phyloP scores from a whole-genome alignment of 148 eudicot genomes.

The Vaccinium myrtillus region DNA sequence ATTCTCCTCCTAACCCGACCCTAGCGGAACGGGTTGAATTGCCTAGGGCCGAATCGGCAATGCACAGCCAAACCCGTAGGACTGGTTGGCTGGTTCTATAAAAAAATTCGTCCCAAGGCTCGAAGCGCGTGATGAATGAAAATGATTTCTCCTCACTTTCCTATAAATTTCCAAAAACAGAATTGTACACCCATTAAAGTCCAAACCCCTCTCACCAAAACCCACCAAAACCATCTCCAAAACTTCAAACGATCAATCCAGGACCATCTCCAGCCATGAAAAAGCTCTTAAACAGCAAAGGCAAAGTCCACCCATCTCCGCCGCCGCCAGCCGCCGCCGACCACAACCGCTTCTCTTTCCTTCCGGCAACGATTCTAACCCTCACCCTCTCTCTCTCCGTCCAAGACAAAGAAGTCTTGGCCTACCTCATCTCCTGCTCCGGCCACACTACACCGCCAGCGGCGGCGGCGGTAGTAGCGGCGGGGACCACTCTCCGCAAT shows the following conservation, averaged over 20 bases:
- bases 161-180: not conserved
- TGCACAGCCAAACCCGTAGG: too few relatives aligned
- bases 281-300: conserved; percentile 23
- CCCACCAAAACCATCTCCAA: not conserved
- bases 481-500: conserved; percentile 20
- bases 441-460: not conserved
- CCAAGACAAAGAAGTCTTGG: conserved; percentile 29
- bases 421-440: conserved; percentile 32
- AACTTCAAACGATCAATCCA: not conserved
- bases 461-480: not conserved
- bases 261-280: conserved; percentile 15
- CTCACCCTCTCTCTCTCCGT: conserved; percentile 26
- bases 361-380: conserved; percentile 23
- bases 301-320: conserved; percentile 33
- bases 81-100: not conserved
- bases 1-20: too few relatives aligned
- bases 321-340: conserved; percentile 15
- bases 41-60: too few relatives aligned
- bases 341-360: conserved; percentile 24
- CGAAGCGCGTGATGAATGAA: not conserved
- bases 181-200: not conserved
- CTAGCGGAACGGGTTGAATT: too few relatives aligned
- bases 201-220: not conserved
- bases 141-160: not conserved
- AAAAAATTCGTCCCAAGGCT: not conserved